These are phyloP conservation scores for Penicillium sp. DNA, from an alignment of 2,329 filamentous ascomycete genomes.

Conservation along the genomic window DNA sequence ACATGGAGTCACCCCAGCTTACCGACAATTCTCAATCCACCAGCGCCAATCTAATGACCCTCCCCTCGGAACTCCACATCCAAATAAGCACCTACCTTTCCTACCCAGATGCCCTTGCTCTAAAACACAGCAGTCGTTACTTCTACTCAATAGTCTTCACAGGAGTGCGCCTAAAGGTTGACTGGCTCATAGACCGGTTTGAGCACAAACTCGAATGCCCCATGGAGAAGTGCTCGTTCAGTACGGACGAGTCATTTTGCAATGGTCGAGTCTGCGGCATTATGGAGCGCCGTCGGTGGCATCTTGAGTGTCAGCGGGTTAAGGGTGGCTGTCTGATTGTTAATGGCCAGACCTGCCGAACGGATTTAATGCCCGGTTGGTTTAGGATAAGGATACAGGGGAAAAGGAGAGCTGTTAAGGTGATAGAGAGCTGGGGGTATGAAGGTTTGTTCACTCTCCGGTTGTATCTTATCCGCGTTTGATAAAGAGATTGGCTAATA, in stretches of 20 bases:
- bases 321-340: slow-evolving; percentile 40
- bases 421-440: slow-evolving; percentile 11
- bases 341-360: slow-evolving; percentile 34
- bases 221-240: slow-evolving; percentile 47
- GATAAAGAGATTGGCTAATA: neutral
- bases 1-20: neutral
- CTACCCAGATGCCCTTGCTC: slow-evolving; percentile 68
- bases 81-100: slow-evolving; percentile 59
- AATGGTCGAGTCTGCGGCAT: slow-evolving; percentile 40
- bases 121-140: slow-evolving; percentile 65
- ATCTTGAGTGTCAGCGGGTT: slow-evolving; percentile 38
- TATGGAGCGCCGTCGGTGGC: slow-evolving; percentile 43
- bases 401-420: slow-evolving; percentile 14
- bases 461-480: neutral
- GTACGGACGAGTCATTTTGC: slow-evolving; percentile 45
- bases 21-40: neutral
- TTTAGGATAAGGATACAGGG: slow-evolving; percentile 25
- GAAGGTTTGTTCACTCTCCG: slow-evolving; percentile 29
- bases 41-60: slow-evolving; percentile 42
- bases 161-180: slow-evolving; percentile 63
- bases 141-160: slow-evolving; percentile 66
- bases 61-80: slow-evolving; percentile 67
- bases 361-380: slow-evolving; percentile 32
- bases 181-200: slow-evolving; percentile 66
- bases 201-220: slow-evolving; percentile 65